Base-by-base conservation (phyloP, 176 grass and related monocot genomes). In the Miscanthus lutarioriparius region DNA sequence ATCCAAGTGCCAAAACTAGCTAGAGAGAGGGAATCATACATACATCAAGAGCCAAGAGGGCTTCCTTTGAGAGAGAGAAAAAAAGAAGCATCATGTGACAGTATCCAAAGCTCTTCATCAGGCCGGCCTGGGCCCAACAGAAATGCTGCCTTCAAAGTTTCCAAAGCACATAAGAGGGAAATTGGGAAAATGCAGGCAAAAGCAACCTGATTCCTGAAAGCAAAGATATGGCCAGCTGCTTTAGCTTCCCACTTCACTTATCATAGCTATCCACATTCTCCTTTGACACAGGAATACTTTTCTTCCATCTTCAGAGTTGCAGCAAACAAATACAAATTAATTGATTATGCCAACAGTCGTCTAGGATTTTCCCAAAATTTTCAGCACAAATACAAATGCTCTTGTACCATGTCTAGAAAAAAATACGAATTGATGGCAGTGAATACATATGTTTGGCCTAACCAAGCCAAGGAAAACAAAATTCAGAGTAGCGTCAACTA, bases 181-280 rank as follows among this genome's bases (percentile, higher is more conserved):
- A n/a, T n/a, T n/a, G 43, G 30, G 41, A 4, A 23, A 81, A 70
- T 56, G 65, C 20, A 53, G 79, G 13, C 7, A 39, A 39, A 39
- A 58, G 67, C 80, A 61, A n/a, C n/a, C n/a, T n/a, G n/a, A n/a
- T n/a, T 32, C 80, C 12, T 43, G n/a, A 82, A 82, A 82, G 80
- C 66, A 72, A 71, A 68, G 79, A 72, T 80, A 80, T 67, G 28
- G 39, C 15, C 38, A 44, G 2, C 49, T 28, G 26, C 67, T 61
- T 72, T 72, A 82, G 23, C 51, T 82, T 43, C 71, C 33, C 79
- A 56, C 78, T 53, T 59, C 67, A 58, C 47, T 11, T 32, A 82
- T 72, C 35, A 82, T 72, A 72, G 2, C 51, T 32, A 63, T 19
- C 7, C 16, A 43, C 1, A 28, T 59, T 61, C 67, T 72, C 19